phyloP scores from a whole-genome alignment of 2,329 filamentous ascomycete genomes.

The Phialocephala subalpina region DNA sequence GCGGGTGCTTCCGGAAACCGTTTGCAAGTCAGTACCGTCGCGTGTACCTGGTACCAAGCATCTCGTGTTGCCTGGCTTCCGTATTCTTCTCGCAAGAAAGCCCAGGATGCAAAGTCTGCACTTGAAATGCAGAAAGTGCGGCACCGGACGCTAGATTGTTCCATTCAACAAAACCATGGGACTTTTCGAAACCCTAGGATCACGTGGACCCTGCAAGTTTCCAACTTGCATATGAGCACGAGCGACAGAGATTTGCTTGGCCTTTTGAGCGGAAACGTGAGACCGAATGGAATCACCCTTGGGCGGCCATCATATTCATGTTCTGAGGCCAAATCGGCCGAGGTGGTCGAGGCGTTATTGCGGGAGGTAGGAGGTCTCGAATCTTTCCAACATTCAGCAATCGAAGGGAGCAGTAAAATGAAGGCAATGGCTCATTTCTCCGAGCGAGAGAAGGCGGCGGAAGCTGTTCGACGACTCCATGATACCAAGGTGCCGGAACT shows the following conservation, averaged over 20 bases:
- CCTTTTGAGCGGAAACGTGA: not conserved
- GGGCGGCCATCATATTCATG: constrained; percentile 8
- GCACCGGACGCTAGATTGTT: constrained; percentile 7
- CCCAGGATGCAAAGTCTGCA: not conserved
- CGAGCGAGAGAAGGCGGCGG: constrained; percentile 47
- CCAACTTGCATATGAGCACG: constrained; percentile 14
- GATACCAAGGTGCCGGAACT: constrained; percentile 44
- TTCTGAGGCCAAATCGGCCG: constrained; percentile 13
- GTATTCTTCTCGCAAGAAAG: not conserved
- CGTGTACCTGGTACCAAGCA: constrained; percentile 24
- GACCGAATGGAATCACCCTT: constrained; percentile 13
- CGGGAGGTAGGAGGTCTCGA: constrained; percentile 10
- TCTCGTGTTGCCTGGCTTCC: constrained; percentile 20
- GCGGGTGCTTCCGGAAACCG: constrained; percentile 7
- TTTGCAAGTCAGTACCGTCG: constrained; percentile 24
- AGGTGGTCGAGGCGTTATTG: constrained; percentile 14
- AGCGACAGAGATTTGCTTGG: not conserved
- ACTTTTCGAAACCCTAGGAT: not conserved
- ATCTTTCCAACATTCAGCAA: constrained; percentile 15
- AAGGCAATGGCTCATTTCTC: constrained; percentile 51
- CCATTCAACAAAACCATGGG: not conserved
- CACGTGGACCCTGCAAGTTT: not conserved
- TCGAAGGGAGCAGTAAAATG: constrained; percentile 34
- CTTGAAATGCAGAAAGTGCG: not conserved
- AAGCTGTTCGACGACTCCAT: constrained; percentile 46